Base-by-base conservation (phyloP, 495 filamentous ascomycete species). In the Penicillium odoratum region DNA sequence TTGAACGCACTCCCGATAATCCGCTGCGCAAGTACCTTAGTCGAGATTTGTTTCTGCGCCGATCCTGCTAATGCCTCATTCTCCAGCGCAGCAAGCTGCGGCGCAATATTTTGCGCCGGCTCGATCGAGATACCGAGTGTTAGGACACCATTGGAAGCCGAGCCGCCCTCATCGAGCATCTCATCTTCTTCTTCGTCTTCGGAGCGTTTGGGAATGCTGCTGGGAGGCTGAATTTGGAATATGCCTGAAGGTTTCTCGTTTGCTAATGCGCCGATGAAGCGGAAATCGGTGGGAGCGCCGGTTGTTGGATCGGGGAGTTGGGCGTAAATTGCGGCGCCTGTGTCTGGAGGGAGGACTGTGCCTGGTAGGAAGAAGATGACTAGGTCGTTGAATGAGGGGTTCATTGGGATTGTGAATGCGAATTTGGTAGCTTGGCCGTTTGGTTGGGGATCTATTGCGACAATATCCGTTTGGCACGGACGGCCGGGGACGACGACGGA, bases 1-100 rank as follows among this genome's bases (percentile, higher is more conserved):
- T 98, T 97, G 65, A 97, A 99, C n/a, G 92, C 93, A 70, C 96
- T 96, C 60, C 87, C 86, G 61, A 98, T 97, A 57, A 99, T 97
- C 56, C 91, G 76, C 76, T 96, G 92, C 49, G 94, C 94, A 15
- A 99, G 77, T 28, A 88, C 76, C 64, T 92, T 84, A 10, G 91
- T 93, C 36, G 80, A 74, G 5, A 83, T 69, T 26, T 74, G 68
- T 60, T 59, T 65, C 56, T 66, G 74, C 63, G 26, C 46, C 1
- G 21, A n/a, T 7, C 15, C 15, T 1, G 16, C 46, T 28, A n/a
- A 11, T 18, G 13, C 28, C 42, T 76, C 69, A 1, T 74, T 58
- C 55, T 86, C 81, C 16, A 90, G 62, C 21, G 81, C 72, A 2
- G 83, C 78, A 16, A 97, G 76, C 59, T 88, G 83, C 53, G 81